Percentiles rank a stretch among this genome's conserved stretches.
These are phyloP conservation scores for Cryptococcus sp. DNA, from an alignment of 1,284 basidiomycete genomes.

Conservation along the genomic window DNA sequence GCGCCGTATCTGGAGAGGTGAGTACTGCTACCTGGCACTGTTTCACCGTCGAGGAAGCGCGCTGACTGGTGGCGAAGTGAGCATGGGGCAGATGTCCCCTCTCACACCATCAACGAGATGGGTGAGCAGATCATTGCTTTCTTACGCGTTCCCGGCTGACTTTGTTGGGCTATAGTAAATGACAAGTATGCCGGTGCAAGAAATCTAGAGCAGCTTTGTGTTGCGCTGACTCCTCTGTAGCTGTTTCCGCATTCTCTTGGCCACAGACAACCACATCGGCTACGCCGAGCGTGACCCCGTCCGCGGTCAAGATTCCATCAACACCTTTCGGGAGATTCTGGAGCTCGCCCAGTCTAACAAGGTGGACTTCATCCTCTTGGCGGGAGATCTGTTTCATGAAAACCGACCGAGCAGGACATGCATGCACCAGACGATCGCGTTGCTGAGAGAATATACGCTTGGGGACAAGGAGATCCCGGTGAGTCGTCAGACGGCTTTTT, in stretches of 20 bases:
- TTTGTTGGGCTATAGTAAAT: no score
- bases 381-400: slow-evolving; percentile 96
- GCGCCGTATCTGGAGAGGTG: no score
- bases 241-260: slow-evolving; percentile 74
- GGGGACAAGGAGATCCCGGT: slow-evolving; percentile 72
- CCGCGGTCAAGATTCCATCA: slow-evolving; percentile 89
- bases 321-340: slow-evolving; percentile 91
- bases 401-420: slow-evolving; percentile 90
- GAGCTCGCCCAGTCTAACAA: slow-evolving; percentile 84
- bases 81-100: no score
- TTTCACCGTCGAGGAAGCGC: no score
- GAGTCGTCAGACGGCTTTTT: slow-evolving; percentile 13
- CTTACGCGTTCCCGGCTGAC: no score
- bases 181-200: no score
- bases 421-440: slow-evolving; percentile 80
- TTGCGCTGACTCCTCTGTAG: slow-evolving; percentile 20
- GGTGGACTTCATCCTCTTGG: slow-evolving; percentile 90
- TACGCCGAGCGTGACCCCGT: slow-evolving; percentile 93
- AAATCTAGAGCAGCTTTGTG: no score
- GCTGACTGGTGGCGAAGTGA: no score
- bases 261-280: slow-evolving; percentile 94
- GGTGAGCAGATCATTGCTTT: no score
- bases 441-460: slow-evolving; percentile 86
- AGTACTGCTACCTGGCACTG: no score
- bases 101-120: no score